Percentiles rank a stretch among this genome's conserved stretches.
Evolutionary conservation across 2,329 filamentous ascomycete species (phyloP).

Genomic region (Stachybotrys echinatus): DNA sequence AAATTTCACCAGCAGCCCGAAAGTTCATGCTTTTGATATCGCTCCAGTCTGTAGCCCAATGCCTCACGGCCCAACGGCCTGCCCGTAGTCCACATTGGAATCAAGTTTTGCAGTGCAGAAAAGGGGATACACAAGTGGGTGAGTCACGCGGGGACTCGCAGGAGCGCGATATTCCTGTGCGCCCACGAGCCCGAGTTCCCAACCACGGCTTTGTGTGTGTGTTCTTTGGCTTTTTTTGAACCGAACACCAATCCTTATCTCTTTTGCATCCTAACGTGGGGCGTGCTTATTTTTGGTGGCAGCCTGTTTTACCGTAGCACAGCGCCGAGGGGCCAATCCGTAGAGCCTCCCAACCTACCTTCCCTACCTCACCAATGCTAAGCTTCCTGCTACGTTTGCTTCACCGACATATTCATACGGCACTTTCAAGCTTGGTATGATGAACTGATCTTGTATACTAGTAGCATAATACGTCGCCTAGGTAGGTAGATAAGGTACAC

Average conservation of each 20-base stretch:
- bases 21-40: conserved; percentile 1
- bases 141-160: neutral
- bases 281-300: neutral
- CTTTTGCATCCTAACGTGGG: neutral
- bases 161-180: neutral
- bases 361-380: too few species aligned
- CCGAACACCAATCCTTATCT: neutral
- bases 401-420: too few species aligned
- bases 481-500: too few species aligned
- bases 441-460: too few species aligned
- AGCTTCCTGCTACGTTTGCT: too few species aligned
- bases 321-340: too few species aligned
- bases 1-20: conserved; percentile 19
- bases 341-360: too few species aligned
- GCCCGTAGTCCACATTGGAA: too few species aligned
- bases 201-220: too few species aligned
- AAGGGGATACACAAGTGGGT: conserved; percentile 1
- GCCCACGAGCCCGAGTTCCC: neutral
- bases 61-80: neutral
- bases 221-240: neutral
- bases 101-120: too few species aligned
- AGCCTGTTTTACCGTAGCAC: neutral
- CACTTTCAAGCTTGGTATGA: neutral
- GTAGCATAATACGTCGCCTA: too few species aligned
- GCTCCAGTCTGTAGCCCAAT: neutral